These are phyloP conservation scores for Epithele typhae DNA, from an alignment of 768 basidiomycete species.

Conservation along the genomic window DNA sequence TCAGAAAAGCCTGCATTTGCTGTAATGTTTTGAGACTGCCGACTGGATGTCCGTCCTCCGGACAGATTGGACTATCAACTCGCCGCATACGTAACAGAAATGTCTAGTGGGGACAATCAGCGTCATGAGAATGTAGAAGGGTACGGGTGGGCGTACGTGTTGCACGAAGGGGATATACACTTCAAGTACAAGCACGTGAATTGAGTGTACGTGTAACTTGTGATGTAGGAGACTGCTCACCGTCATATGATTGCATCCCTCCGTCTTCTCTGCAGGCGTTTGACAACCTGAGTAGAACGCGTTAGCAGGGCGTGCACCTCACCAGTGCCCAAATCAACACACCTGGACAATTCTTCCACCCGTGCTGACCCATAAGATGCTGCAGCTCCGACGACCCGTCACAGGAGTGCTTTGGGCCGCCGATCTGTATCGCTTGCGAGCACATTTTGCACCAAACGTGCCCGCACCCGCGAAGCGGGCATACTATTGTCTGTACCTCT, in stretches of 20 bases:
- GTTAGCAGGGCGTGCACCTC: too few species aligned
- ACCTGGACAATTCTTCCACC: slow-evolving; percentile 67
- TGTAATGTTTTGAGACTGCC: slow-evolving; percentile 25
- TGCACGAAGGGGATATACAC: slow-evolving; percentile 31
- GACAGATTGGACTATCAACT: slow-evolving; percentile 26
- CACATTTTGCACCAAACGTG: slow-evolving; percentile 62
- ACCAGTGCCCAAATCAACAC: slow-evolving; percentile 15
- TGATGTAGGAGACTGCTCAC: too few species aligned
- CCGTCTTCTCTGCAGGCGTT: slow-evolving; percentile 29
- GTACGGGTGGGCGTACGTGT: slow-evolving; percentile 23
- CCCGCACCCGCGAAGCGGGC: slow-evolving; percentile 44
- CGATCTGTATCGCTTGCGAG: slow-evolving; percentile 34
- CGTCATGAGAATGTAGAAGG: too few species aligned
- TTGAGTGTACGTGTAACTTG: too few species aligned
- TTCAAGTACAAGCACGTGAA: neutral
- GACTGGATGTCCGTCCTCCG: slow-evolving; percentile 14
- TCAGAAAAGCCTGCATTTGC: slow-evolving; percentile 22
- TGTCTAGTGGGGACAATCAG: slow-evolving; percentile 20
- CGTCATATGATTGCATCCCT: slow-evolving; percentile 35
- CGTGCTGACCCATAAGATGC: slow-evolving; percentile 45
- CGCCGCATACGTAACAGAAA: slow-evolving; percentile 33
- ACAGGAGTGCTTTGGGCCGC: slow-evolving; percentile 49
- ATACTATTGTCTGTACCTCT: slow-evolving; percentile 37
- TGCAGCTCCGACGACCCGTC: slow-evolving; percentile 54
- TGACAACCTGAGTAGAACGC: too few species aligned